phyloP scores from a whole-genome alignment of 257 asterid species.

The Solanum raphanifolium region DNA sequence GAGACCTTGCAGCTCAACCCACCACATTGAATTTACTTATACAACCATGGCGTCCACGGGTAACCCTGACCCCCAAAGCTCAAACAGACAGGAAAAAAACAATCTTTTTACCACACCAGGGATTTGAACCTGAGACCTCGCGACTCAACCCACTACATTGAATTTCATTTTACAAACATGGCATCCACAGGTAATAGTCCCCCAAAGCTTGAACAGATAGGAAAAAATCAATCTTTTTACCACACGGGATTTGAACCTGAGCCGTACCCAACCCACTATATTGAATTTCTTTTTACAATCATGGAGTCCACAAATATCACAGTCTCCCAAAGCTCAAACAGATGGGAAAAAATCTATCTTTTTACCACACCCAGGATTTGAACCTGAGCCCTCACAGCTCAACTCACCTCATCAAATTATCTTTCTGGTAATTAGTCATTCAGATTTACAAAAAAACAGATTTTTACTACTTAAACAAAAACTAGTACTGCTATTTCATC shows the following conservation, averaged over 20 bases:
- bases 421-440: background rate
- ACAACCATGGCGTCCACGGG: background rate
- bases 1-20: background rate
- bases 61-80: background rate
- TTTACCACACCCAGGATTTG: background rate
- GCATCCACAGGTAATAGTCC: no score
- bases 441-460: background rate
- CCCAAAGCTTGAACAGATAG: no score
- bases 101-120: background rate
- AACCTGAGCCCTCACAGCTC: background rate
- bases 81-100: background rate
- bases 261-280: background rate
- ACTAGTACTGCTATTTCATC: background rate
- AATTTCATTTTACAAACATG: no score
- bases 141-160: background rate
- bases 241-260: no score
- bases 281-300: background rate
- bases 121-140: background rate
- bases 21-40: background rate
- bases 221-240: no score
- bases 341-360: background rate
- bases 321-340: background rate
- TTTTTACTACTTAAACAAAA: background rate
- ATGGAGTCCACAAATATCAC: background rate
- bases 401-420: background rate